A percentile compares a stretch with the other conserved stretches of the same genome.
phyloP scores from a whole-genome alignment of 2,329 filamentous ascomycete species.

The Pseudocercospora vitis region DNA sequence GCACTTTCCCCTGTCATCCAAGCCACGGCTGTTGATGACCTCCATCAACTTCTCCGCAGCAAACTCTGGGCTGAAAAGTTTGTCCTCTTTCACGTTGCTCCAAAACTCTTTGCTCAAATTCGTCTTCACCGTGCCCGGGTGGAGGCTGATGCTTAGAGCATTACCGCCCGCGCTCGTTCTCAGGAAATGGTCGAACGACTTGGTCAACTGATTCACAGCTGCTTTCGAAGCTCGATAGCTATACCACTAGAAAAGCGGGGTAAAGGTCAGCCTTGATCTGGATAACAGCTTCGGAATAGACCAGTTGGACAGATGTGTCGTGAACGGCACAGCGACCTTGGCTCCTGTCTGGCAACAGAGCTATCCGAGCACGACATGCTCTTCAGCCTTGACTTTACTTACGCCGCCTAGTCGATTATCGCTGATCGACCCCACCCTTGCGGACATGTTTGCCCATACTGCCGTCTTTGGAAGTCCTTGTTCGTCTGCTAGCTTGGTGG shows the following conservation, averaged over 20 bases:
- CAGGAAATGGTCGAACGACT: conserved; percentile 70
- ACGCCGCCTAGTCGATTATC: conserved; percentile 75
- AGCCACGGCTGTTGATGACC: conserved; percentile 53
- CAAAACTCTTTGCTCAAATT: conserved; percentile 72
- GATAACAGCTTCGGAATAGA: too few relatives aligned
- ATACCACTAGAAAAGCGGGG: too few relatives aligned
- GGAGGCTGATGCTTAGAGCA: conserved; percentile 68
- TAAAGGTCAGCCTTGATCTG: too few relatives aligned
- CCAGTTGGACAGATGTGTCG: too few relatives aligned
- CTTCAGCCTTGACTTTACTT: too few relatives aligned
- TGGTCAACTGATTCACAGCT: conserved; percentile 68
- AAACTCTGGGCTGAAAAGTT: conserved; percentile 66
- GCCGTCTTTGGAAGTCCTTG: conserved; percentile 51
- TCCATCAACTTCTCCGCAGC: conserved; percentile 64
- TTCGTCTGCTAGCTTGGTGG: conserved; percentile 41
- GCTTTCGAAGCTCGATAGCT: conserved; percentile 76
- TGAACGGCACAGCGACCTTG: too few relatives aligned
- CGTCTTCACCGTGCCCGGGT: conserved; percentile 80
- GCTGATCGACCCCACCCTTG: conserved; percentile 70
- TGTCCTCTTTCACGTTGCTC: conserved; percentile 59
- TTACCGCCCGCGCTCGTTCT: conserved; percentile 57
- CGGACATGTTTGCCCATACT: conserved; percentile 73
- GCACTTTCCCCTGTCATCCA: conserved; percentile 60
- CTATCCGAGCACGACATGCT: too few relatives aligned
- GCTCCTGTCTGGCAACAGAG: too few relatives aligned